These are phyloP conservation scores for Carex arenaria DNA, from an alignment of 202 grass and related monocot genomes.

Conservation along the genomic window DNA sequence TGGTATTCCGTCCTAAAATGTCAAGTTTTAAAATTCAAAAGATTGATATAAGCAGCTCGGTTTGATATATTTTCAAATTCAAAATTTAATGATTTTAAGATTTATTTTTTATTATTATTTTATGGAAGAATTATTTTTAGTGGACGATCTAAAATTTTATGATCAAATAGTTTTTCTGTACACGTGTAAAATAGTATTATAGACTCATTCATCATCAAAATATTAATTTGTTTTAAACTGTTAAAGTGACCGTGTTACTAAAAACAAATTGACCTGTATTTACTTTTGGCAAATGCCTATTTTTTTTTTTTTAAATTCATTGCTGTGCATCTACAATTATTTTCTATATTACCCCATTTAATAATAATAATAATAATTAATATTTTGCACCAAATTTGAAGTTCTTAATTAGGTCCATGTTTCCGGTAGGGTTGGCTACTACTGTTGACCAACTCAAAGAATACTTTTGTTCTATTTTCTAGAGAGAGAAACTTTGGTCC, in stretches of 20 bases:
- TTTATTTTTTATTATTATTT: no score
- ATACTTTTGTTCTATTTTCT: not conserved
- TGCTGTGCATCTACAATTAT: not conserved
- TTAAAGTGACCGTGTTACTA: not conserved
- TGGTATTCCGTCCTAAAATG: no score
- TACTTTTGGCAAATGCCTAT: not conserved
- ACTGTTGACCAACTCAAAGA: slow-evolving; percentile 5
- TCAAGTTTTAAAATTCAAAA: no score
- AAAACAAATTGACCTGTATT: not conserved
- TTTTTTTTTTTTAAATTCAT: not conserved
- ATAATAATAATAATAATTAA: not conserved
- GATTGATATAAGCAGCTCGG: no score
- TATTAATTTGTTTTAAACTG: not conserved
- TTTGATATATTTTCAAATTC: no score
- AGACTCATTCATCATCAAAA: not conserved
- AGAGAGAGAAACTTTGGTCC: not conserved
- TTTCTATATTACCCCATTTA: not conserved
- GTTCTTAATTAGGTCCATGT: not conserved
- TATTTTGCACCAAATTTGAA: not conserved
- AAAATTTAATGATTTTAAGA: no score
- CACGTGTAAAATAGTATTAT: no score
- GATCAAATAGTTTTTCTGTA: no score
- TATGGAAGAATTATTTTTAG: no score
- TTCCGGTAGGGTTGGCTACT: slow-evolving; percentile 16
- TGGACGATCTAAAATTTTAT: no score